These are phyloP conservation scores for Chiua virens DNA, from an alignment of 768 basidiomycete species.

Conservation along the genomic window DNA sequence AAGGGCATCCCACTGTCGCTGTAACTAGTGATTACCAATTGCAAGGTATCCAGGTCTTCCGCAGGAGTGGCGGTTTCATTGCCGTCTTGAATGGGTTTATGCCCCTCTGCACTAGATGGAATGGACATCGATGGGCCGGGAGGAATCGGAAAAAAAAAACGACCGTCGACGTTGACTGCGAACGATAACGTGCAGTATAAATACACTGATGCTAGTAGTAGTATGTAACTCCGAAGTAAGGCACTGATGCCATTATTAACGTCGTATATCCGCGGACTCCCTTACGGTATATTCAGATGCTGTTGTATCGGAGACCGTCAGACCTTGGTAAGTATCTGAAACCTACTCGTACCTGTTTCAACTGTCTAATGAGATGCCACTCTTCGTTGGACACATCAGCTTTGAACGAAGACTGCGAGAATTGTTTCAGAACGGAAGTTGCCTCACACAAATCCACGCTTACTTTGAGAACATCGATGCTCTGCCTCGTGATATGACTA, in stretches of 20 bases:
- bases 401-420: constrained; percentile 74
- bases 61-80: constrained; percentile 27
- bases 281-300: constrained; percentile 39
- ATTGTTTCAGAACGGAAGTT: constrained; percentile 5
- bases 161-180: neutral
- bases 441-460: neutral
- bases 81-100: constrained; percentile 11
- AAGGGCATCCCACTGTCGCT: constrained; percentile 28
- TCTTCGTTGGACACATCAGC: constrained; percentile 87
- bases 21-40: constrained; percentile 50
- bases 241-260: neutral
- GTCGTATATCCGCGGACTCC: too few species aligned
- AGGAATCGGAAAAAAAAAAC: neutral
- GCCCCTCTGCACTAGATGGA: constrained; percentile 11
- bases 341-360: constrained; percentile 61
- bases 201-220: constrained; percentile 22
- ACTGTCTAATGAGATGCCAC: constrained; percentile 86
- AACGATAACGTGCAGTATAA: constrained; percentile 24
- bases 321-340: neutral
- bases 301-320: constrained; percentile 14
- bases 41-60: constrained; percentile 49
- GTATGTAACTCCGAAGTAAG: constrained; percentile 26
- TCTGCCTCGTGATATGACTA: constrained; percentile 86
- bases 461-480: constrained; percentile 95
- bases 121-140: constrained; percentile 25